A percentile compares a stretch with the other conserved stretches of the same genome.
Conservation (phyloP, 768 basidiomycete genomes). For the Collybiopsis luxurians region DNA sequence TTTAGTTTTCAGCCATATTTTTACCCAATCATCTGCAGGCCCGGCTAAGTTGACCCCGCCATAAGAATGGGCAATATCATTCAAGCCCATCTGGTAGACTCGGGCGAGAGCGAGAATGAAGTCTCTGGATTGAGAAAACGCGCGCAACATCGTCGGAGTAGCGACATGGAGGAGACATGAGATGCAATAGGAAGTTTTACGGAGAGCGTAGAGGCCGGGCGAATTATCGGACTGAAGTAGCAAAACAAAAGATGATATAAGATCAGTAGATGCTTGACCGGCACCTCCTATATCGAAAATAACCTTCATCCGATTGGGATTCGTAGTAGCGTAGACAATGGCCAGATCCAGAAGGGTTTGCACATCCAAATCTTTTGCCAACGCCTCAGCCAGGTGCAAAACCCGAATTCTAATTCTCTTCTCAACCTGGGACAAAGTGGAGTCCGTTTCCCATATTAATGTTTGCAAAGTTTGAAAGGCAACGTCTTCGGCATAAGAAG, state of each 20-base stretch:
- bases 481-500: conserved; percentile 55
- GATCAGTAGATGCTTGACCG: conserved; percentile 35
- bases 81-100: conserved; percentile 59
- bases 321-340: conserved; percentile 48
- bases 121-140: conserved; percentile 48
- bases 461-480: conserved; percentile 51
- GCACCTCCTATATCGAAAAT: conserved; percentile 37
- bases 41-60: conserved; percentile 46
- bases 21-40: conserved; percentile 63
- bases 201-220: conserved; percentile 58
- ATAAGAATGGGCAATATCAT: conserved; percentile 54
- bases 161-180: conserved; percentile 50
- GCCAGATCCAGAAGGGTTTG: conserved; percentile 62
- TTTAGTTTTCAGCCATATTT: conserved; percentile 71
- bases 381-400: conserved; percentile 55
- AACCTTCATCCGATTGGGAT: conserved; percentile 40
- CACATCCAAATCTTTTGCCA: conserved; percentile 46
- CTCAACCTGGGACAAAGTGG: conserved; percentile 34
- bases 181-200: conserved; percentile 61
- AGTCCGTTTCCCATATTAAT: conserved; percentile 53
- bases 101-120: conserved; percentile 58
- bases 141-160: conserved; percentile 44
- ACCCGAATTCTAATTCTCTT: conserved; percentile 44
- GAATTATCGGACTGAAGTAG: conserved; percentile 40
- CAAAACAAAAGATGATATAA: conserved; percentile 56